Conservation (phyloP, 2,329 filamentous ascomycete genomes). For the Sporothrix curviconia region DNA sequence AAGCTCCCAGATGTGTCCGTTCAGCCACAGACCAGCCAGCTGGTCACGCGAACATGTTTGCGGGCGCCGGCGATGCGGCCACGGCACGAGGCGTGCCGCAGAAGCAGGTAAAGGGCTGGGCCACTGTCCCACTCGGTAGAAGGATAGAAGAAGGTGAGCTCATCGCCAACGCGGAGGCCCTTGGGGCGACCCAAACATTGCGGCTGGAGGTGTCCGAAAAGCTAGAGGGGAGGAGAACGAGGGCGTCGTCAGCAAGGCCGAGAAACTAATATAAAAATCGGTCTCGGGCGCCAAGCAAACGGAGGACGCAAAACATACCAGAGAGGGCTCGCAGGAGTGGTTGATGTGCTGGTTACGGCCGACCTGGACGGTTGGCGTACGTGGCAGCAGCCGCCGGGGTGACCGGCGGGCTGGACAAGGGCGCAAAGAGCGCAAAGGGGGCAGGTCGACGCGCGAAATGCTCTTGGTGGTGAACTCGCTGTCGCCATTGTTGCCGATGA, state of each 20-base stretch:
- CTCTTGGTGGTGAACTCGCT: slow-evolving; percentile 54
- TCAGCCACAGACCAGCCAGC: slow-evolving; percentile 55
- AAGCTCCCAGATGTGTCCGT: slow-evolving; percentile 52
- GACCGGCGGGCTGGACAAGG: slow-evolving; percentile 58
- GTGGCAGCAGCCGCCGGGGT: slow-evolving; percentile 48
- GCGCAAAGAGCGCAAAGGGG: slow-evolving; percentile 62
- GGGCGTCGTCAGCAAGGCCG: too few species aligned
- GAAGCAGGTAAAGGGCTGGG: slow-evolving; percentile 61
- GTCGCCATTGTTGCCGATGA: slow-evolving; percentile 42
- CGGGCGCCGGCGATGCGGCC: slow-evolving; percentile 58
- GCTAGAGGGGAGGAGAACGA: slow-evolving; percentile 30
- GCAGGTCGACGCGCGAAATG: slow-evolving; percentile 46
- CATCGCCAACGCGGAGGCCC: slow-evolving; percentile 49
- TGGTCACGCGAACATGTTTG: slow-evolving; percentile 48
- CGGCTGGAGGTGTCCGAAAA: slow-evolving; percentile 54
- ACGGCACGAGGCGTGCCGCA: slow-evolving; percentile 52
- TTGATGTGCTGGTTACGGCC: slow-evolving; percentile 54
- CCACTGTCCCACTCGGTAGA: slow-evolving; percentile 71
- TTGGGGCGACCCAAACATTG: slow-evolving; percentile 51
- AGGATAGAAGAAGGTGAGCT: slow-evolving; percentile 68
- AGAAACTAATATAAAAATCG: too few species aligned
- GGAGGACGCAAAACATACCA: slow-evolving; percentile 44
- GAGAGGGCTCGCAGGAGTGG: slow-evolving; percentile 59
- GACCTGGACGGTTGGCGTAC: slow-evolving; percentile 59
- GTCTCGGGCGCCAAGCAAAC: too few species aligned